A percentile compares a stretch with the other conserved stretches of the same genome.
phyloP scores from a whole-genome alignment of 2,329 filamentous ascomycete species.

The Colletotrichum eleusines region DNA sequence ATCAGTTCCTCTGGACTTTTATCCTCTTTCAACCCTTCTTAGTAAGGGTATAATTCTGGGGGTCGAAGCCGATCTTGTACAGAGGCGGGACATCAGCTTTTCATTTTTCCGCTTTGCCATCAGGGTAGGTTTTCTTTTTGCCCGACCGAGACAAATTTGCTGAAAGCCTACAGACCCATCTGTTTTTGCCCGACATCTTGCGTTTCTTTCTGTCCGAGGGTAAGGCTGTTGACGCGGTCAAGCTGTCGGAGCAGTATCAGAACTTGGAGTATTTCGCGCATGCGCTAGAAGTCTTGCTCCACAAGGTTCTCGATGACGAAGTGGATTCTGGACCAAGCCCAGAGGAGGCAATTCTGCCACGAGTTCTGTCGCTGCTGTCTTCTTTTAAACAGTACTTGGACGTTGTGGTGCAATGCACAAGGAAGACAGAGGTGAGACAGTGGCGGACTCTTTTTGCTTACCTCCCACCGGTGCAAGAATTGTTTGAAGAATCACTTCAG shows the following conservation, averaged over 20 bases:
- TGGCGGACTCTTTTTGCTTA: conserved; percentile 96
- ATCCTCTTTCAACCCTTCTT: conserved; percentile 88
- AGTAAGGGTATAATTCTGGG: conserved; percentile 91
- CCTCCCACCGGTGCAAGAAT: conserved; percentile 87
- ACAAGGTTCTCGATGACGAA: conserved; percentile 94
- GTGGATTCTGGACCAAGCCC: conserved; percentile 78
- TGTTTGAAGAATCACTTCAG: conserved; percentile 92
- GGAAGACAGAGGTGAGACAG: conserved; percentile 94
- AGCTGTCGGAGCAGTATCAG: conserved; percentile 86
- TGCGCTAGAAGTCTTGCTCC: conserved; percentile 89
- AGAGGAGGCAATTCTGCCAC: conserved; percentile 73
- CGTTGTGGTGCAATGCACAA: conserved; percentile 95
- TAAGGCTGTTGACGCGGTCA: conserved; percentile 83
- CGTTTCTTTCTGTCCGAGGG: conserved; percentile 82
- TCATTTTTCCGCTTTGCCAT: conserved; percentile 90
- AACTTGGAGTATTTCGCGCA: conserved; percentile 92
- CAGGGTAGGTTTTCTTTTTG: conserved; percentile 85
- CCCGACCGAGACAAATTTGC: conserved; percentile 84
- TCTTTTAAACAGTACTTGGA: conserved; percentile 90
- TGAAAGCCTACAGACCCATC: conserved; percentile 74
- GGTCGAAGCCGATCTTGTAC: conserved; percentile 92
- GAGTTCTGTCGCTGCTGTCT: conserved; percentile 73
- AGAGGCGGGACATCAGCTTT: conserved; percentile 91
- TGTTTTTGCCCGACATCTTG: conserved; percentile 91
- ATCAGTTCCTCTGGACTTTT: conserved; percentile 90